Conservation (phyloP, 768 basidiomycete genomes). For the Lactarius sp. region DNA sequence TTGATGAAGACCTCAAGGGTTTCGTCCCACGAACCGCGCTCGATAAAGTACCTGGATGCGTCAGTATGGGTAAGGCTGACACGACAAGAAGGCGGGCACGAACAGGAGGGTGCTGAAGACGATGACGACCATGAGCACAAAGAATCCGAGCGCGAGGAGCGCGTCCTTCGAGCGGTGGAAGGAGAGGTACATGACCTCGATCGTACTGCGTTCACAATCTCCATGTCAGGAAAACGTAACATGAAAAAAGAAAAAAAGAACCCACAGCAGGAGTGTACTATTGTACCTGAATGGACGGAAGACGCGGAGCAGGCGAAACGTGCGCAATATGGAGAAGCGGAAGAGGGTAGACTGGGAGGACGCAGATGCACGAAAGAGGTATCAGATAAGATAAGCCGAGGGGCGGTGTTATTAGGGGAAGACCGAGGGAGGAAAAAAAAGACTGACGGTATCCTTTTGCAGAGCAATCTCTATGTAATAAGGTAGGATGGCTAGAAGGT, state of each 20-base stretch:
- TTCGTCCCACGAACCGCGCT: slow-evolving; percentile 87
- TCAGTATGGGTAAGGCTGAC: not conserved
- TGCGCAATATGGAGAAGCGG: slow-evolving; percentile 85
- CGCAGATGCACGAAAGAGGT: not conserved
- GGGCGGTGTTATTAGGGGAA: not conserved
- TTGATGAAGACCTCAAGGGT: slow-evolving; percentile 77
- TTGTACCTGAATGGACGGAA: slow-evolving; percentile 88
- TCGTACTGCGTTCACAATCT: slow-evolving; percentile 47
- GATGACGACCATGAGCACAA: slow-evolving; percentile 81
- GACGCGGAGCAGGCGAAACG: slow-evolving; percentile 83
- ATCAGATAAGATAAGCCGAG: not conserved
- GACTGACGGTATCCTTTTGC: slow-evolving; percentile 76
- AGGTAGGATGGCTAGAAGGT: slow-evolving; percentile 79
- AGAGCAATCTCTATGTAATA: slow-evolving; percentile 85
- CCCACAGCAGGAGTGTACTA: slow-evolving; percentile 72
- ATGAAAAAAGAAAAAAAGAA: not conserved
- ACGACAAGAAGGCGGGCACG: not conserved
- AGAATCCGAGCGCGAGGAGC: slow-evolving; percentile 80
- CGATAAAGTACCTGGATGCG: slow-evolving; percentile 69
- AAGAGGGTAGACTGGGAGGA: slow-evolving; percentile 67
- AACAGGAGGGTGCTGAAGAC: slow-evolving; percentile 84
- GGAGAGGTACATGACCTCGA: slow-evolving; percentile 90
- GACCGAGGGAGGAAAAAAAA: slow-evolving; percentile 3
- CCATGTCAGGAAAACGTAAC: not conserved
- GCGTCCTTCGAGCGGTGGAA: slow-evolving; percentile 84